Conservation (phyloP, 2,329 filamentous ascomycete species). For the Neofusicoccum cordaticola region DNA sequence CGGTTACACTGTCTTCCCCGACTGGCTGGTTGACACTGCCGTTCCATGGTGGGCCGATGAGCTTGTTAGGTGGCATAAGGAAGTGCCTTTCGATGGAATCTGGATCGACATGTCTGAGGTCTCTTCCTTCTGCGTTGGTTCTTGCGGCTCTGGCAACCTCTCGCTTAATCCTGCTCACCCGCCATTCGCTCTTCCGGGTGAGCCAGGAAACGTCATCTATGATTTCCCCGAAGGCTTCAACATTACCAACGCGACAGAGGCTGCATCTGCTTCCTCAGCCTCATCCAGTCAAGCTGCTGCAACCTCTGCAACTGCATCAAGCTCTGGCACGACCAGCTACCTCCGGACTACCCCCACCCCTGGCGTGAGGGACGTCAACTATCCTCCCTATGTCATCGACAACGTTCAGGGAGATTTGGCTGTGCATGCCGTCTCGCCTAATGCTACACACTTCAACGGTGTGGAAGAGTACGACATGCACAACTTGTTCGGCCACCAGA, state of each 20-base stretch:
- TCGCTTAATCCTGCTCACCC: conserved; percentile 68
- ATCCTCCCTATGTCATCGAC: conserved; percentile 75
- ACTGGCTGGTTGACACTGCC: conserved; percentile 59
- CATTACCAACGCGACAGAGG: conserved; percentile 65
- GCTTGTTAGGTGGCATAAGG: conserved; percentile 51
- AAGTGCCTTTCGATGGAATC: conserved; percentile 52
- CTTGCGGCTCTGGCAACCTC: conserved; percentile 65
- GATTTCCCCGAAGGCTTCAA: conserved; percentile 69
- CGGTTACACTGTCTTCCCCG: conserved; percentile 60
- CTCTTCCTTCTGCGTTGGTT: conserved; percentile 66
- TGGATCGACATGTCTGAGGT: conserved; percentile 62
- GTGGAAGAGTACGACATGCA: conserved; percentile 78
- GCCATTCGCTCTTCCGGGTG: conserved; percentile 63
- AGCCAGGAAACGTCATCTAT: conserved; percentile 58
- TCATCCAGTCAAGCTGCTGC: conserved; percentile 51
- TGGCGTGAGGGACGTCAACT: conserved; percentile 65
- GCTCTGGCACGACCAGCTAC: conserved; percentile 41
- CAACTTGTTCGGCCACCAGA: conserved; percentile 73
- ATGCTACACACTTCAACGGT: conserved; percentile 73
- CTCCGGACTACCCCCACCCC: conserved; percentile 60
- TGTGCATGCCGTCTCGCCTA: conserved; percentile 70
- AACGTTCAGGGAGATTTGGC: conserved; percentile 70
- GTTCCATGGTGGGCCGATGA: conserved; percentile 59
- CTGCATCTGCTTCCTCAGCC: conserved; percentile 56
- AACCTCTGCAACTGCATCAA: conserved; percentile 28